Base-by-base conservation (phyloP, 371 early-diverging fungal genomes). In the Apophysomyces trapeziformis region DNA sequence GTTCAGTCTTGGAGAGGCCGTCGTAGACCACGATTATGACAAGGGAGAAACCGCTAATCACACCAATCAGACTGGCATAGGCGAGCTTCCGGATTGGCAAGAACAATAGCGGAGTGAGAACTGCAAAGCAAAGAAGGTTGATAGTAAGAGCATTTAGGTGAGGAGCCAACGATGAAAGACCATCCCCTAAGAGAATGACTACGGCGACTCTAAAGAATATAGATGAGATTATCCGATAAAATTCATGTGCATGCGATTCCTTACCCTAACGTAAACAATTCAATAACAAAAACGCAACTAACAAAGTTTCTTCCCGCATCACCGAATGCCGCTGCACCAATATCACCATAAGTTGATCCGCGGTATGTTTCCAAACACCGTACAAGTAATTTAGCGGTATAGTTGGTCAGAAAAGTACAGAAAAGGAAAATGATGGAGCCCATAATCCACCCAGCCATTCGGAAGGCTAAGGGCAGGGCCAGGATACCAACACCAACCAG, bases 281-380 rank as follows among this genome's bases (percentile, higher is more conserved):
- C 91, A 6, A 85, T 45, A 46, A 84, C 72, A 72, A 90, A 89
- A 8, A 92, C 47, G 18, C 64, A 21, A 12, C 76, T 71, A 36
- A 86, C 76, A 26, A 73, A 46, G n/a, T 65, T 61, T 39, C 88
- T 69, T 1, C 84, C 88, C 1, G 68, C 36, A 14, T 74, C 72
- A 58, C 90, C 89, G 72, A 87, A 91, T 12, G 91, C 90, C 14
- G 77, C 72, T n/a, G 87, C 84, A 44, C 87, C 91, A 64, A 89
- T 78, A 63, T 91, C 91, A 7, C 85, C 84, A 70, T 88, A 89
- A 4, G 84, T 84, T 12, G 66, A 58, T 26, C 69, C 63, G 26
- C 63, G 18, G 50, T 71, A 44, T 63, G 62, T 45, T 68, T 74
- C 74, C 8, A 74, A 39, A 46, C 70, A 70, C 2, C 70, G 63